Percentiles rank a stretch among this genome's conserved stretches.
phyloP scores from a whole-genome alignment of 768 basidiomycete species.

The Gymnopilus junonius region DNA sequence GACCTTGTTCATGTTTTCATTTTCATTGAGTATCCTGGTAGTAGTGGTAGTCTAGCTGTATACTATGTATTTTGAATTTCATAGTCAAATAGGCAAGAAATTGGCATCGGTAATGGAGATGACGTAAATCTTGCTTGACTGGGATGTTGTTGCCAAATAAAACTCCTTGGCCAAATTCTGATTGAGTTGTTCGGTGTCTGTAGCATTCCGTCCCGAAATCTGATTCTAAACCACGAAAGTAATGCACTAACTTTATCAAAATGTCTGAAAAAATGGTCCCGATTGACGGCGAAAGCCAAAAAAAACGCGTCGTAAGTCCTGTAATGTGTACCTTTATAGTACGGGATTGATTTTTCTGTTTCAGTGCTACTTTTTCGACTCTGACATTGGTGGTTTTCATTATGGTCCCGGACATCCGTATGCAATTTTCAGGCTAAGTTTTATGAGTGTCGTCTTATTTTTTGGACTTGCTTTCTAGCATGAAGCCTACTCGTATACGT shows the following conservation, averaged over 20 bases:
- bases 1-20: background rate
- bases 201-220: conserved; percentile 10
- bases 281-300: conserved; percentile 72
- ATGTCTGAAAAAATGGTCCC: conserved; percentile 61
- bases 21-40: background rate
- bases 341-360: conserved; percentile 17
- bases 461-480: conserved; percentile 52
- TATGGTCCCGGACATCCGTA: conserved; percentile 98
- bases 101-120: conserved; percentile 9
- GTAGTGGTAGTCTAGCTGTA: background rate
- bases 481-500: conserved; percentile 98
- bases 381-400: conserved; percentile 98
- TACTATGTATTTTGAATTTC: background rate
- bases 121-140: conserved; percentile 16
- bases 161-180: conserved; percentile 12
- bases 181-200: conserved; percentile 12
- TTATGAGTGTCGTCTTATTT: background rate
- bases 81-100: too few relatives aligned
- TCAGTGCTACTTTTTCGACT: conserved; percentile 99
- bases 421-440: conserved; percentile 24
- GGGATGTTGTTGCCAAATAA: conserved; percentile 26
- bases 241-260: conserved; percentile 20
- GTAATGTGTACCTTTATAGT: conserved; percentile 15
- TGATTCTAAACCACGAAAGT: conserved; percentile 13
- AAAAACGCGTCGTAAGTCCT: conserved; percentile 84